These are phyloP conservation scores for Yamadazyma jaroonii DNA, from an alignment of 1,139 yeast species.

Conservation along the genomic window DNA sequence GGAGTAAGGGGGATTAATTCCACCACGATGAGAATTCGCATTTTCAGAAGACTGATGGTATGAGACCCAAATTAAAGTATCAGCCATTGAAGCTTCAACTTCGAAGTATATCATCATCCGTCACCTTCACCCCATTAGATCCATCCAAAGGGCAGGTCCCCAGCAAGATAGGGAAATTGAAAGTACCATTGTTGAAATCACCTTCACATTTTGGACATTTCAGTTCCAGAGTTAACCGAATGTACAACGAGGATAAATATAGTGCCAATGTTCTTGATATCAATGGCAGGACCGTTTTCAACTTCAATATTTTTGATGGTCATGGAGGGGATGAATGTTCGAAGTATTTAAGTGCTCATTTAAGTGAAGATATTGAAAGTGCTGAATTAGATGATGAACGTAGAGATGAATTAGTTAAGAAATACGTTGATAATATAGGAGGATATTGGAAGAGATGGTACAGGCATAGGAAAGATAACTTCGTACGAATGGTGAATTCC, in stretches of 20 bases:
- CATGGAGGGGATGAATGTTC: conserved; percentile 88
- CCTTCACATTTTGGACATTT: conserved; percentile 82
- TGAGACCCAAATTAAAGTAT: not conserved
- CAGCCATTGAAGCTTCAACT: not conserved
- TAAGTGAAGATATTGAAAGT: conserved; percentile 56
- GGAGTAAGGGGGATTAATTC: too few species aligned
- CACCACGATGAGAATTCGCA: too few species aligned
- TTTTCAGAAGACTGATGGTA: not conserved
- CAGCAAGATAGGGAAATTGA: conserved; percentile 23
- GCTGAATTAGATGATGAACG: conserved; percentile 22
- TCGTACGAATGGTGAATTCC: conserved; percentile 41
- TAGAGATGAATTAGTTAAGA: conserved; percentile 39
- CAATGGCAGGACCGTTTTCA: conserved; percentile 38
- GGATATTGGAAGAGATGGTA: conserved; percentile 89
- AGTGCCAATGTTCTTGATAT: conserved; percentile 55
- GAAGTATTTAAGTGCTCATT: conserved; percentile 50
- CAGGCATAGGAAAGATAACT: conserved; percentile 43
- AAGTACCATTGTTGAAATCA: conserved; percentile 59
- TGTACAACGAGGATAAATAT: conserved; percentile 79
- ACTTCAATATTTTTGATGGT: conserved; percentile 82
- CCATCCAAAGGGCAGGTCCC: conserved; percentile 4
- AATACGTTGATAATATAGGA: conserved; percentile 61
- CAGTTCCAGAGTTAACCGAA: conserved; percentile 71
- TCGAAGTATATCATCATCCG: conserved; percentile 7
- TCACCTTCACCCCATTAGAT: conserved; percentile 15